Conservation (phyloP, 2,329 filamentous ascomycete genomes). For the Talaromyces sp. region DNA sequence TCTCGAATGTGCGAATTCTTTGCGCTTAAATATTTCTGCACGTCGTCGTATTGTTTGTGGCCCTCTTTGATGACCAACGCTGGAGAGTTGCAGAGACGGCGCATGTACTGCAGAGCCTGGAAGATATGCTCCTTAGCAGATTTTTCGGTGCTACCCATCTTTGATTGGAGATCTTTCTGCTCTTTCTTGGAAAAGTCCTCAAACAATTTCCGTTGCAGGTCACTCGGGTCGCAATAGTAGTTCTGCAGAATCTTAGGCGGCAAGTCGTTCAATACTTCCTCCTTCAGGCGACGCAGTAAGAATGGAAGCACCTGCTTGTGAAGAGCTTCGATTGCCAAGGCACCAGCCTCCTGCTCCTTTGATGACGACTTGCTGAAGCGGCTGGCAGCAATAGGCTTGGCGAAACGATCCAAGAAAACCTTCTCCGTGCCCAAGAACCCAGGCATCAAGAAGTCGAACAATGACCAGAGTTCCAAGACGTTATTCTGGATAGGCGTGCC, state of each 20-base stretch:
- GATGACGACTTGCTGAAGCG: slow-evolving; percentile 96
- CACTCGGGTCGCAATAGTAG: slow-evolving; percentile 97
- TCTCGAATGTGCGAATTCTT: slow-evolving; percentile 83
- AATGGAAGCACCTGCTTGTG: slow-evolving; percentile 98
- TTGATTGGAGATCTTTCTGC: slow-evolving; percentile 79
- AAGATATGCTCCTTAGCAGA: slow-evolving; percentile 98
- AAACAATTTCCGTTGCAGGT: slow-evolving; percentile 90
- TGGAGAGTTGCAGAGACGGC: slow-evolving; percentile 96
- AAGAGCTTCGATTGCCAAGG: slow-evolving; percentile 92
- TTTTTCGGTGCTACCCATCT: slow-evolving; percentile 81
- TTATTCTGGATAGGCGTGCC: slow-evolving; percentile 98
- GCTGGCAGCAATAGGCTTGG: slow-evolving; percentile 90
- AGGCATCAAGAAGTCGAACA: slow-evolving; percentile 99
- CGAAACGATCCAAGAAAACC: slow-evolving; percentile 93
- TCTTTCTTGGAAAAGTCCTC: slow-evolving; percentile 96
- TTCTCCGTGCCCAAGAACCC: slow-evolving; percentile 95
- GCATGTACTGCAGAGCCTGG: slow-evolving; percentile 98
- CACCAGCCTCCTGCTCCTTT: slow-evolving; percentile 96
- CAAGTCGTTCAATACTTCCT: slow-evolving; percentile 93
- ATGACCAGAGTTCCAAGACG: slow-evolving; percentile 91
- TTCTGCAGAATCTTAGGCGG: slow-evolving; percentile 98
- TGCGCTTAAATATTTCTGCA: slow-evolving; percentile 74
- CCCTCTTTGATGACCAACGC: slow-evolving; percentile 93
- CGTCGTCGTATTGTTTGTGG: slow-evolving; percentile 85
- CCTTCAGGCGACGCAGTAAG: slow-evolving; percentile 90